Evolutionary conservation across 1,139 yeast species (phyloP), one percentile per base, ranked within the genome.

Genomic region (Spathaspora jeffriesii): DNA sequence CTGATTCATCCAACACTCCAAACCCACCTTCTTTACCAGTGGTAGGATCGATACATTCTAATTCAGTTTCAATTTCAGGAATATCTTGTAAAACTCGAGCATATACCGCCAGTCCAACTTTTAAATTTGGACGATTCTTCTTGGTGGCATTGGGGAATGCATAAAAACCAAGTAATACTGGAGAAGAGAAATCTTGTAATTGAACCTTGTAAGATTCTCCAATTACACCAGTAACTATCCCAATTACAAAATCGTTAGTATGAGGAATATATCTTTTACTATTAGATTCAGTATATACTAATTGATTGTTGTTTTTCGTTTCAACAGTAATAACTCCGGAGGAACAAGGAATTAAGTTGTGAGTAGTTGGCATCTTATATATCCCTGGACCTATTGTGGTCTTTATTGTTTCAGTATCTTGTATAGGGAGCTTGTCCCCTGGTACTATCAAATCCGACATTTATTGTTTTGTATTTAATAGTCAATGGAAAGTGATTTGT

Each of bases 81-180:
- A 81, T 82, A 47, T 73, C 74, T 14, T 82, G 71, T 6, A 43
- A 40, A 0, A 92, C 91, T 51, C 96, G 73, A 1, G 96, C 97
- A 63, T 92, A 92, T 0, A 92, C 88, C 2, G 86, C 76, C 51
- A 90, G 87, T 1, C 97, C 97, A 21, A 66, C 69, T 51, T 82
- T 81, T 53, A 92, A 71, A 56, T 88, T 86, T 2, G 97, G 97
- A 59, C 92, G 77, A 62, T 92, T 92, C 67, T 91, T 92, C 65
- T 88, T 89, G n/a, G 93, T 79, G 5, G 98, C 97, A 66, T 90
- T 91, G 28, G 96, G 96, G 62, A 93, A 92, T 2, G 96, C 92
- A 82, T 85, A 82, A 64, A 85, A 84, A 27, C 89, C 82, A 18
- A 92, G 75, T 23, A 84, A 71, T 1, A 86, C 95, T 1, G 84